phyloP scores from a whole-genome alignment of 2,329 filamentous ascomycete species.

The Cordyceps tenuipes region DNA sequence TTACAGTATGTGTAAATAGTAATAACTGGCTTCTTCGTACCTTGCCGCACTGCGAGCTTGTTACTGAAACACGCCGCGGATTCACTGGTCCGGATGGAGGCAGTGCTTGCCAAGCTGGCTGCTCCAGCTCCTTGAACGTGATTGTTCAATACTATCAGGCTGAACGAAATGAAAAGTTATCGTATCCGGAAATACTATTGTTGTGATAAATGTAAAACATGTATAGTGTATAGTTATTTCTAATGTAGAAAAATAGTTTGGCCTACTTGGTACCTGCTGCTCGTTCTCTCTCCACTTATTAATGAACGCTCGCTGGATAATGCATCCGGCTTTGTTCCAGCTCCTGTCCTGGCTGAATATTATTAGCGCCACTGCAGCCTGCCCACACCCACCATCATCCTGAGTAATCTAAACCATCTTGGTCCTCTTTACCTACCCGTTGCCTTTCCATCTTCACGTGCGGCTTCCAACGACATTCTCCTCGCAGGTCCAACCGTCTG shows the following conservation, averaged over 20 bases:
- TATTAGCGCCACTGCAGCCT: constrained; percentile 5
- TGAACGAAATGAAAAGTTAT: too few species aligned
- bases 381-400: constrained; percentile 3
- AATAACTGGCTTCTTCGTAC: too few species aligned
- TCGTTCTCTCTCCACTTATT: too few species aligned
- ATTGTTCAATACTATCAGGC: too few species aligned
- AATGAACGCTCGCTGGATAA: not conserved
- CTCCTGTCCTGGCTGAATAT: not conserved
- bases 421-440: not conserved
- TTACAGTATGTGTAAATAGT: too few species aligned
- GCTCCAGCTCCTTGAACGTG: too few species aligned
- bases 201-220: too few species aligned
- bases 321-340: constrained; percentile 6
- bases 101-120: not conserved
- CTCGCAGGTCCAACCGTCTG: not conserved
- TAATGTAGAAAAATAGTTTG: too few species aligned
- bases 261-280: too few species aligned
- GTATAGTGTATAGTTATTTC: too few species aligned
- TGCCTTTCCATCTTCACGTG: not conserved
- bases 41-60: constrained; percentile 1
- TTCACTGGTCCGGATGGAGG: not conserved
- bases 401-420: not conserved
- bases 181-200: too few species aligned
- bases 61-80: not conserved
- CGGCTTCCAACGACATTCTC: constrained; percentile 1